Evolutionary conservation across 2,329 filamentous ascomycete genomes (phyloP).

Genomic region (Tolypocladium album): DNA sequence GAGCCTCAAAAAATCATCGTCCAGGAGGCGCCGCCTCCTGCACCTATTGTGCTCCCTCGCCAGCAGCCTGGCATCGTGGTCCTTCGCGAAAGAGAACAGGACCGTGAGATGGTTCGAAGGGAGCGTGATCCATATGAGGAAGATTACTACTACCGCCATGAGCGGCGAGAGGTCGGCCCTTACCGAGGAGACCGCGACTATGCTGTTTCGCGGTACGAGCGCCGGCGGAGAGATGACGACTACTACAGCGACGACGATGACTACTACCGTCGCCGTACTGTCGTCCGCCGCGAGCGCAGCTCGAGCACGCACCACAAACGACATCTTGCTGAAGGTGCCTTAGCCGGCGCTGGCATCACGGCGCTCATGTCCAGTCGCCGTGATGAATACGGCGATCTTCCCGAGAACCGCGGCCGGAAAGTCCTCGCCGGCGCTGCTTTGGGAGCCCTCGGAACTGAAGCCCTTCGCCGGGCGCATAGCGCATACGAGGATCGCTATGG

Average conservation of each 20-base stretch:
- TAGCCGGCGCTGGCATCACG: constrained; percentile 51
- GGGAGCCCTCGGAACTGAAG: constrained; percentile 52
- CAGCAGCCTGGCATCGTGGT: constrained; percentile 34
- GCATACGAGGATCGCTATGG: constrained; percentile 45
- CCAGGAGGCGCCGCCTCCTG: constrained; percentile 42
- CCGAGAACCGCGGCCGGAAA: constrained; percentile 43
- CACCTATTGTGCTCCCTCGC: constrained; percentile 39
- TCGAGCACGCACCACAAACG: constrained; percentile 41
- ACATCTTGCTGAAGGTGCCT: constrained; percentile 52
- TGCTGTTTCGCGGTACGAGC: constrained; percentile 24
- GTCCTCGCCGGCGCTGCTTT: constrained; percentile 51
- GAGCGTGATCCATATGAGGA: constrained; percentile 29
- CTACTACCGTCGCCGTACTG: constrained; percentile 32
- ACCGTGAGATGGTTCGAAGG: constrained; percentile 20
- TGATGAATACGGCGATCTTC: constrained; percentile 36
- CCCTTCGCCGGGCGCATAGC: constrained; percentile 47
- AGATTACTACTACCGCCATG: constrained; percentile 41
- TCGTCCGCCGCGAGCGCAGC: constrained; percentile 40
- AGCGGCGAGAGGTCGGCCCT: constrained; percentile 30
- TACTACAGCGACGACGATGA: constrained; percentile 37
- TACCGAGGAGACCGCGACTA: constrained; percentile 23
- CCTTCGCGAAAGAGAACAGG: constrained; percentile 29
- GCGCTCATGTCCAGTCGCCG: constrained; percentile 48
- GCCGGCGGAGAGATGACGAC: constrained; percentile 28
- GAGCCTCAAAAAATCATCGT: constrained; percentile 51